Evolutionary conservation across 257 asterid genomes (phyloP).

Genomic region (Mitragyna speciosa): DNA sequence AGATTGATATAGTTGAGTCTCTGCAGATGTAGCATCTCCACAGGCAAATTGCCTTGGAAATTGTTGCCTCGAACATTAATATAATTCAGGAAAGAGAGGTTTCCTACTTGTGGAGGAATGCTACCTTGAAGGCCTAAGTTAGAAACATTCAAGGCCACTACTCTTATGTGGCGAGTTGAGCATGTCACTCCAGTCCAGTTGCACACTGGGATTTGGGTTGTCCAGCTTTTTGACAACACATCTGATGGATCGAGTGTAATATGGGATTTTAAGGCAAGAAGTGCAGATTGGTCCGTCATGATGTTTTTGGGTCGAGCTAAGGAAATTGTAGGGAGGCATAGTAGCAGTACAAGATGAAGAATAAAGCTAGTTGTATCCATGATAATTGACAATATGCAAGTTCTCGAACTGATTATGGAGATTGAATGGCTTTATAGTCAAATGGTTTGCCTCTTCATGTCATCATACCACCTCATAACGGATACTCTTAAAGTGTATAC

Average conservation of each 20-base stretch:
- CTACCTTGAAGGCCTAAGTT: background rate
- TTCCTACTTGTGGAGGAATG: slow-evolving; percentile 2
- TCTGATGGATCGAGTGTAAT: background rate
- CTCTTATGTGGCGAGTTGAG: background rate
- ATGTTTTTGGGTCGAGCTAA: too few species aligned
- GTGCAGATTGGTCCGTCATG: background rate
- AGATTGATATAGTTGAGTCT: slow-evolving; percentile 14
- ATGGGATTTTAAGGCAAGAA: background rate
- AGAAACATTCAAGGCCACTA: background rate
- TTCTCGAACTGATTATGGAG: too few species aligned
- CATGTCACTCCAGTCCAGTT: slow-evolving; percentile 12
- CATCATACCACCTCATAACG: too few species aligned
- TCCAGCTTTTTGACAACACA: slow-evolving; percentile 10
- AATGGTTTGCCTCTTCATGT: too few species aligned
- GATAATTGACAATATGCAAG: too few species aligned
- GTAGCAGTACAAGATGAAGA: too few species aligned
- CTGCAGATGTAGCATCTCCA: background rate
- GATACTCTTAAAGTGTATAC: too few species aligned
- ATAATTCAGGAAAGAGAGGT: slow-evolving; percentile 20
- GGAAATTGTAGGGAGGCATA: too few species aligned
- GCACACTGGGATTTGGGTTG: background rate
- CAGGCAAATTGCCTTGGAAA: slow-evolving; percentile 25
- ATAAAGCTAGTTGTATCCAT: too few species aligned
- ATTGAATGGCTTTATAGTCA: too few species aligned
- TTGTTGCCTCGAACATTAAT: slow-evolving; percentile 22